These are phyloP conservation scores for Suillus subluteus DNA, from an alignment of 768 basidiomycete species.

Conservation along the genomic window DNA sequence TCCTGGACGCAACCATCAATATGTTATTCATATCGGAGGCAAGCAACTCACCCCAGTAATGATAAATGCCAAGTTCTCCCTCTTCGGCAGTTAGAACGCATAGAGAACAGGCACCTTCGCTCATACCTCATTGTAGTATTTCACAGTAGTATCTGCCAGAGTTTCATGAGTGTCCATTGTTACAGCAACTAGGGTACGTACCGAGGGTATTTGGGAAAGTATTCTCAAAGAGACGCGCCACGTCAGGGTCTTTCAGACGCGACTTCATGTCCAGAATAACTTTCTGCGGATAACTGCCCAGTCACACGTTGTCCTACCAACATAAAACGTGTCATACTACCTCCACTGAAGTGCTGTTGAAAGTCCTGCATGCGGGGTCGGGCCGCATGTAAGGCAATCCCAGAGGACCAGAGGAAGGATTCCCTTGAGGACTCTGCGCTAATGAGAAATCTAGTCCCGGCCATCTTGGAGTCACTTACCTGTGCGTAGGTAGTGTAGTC, in stretches of 20 bases:
- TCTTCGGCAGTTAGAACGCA: slow-evolving; percentile 29
- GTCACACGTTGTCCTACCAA: neutral
- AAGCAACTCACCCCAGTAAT: slow-evolving; percentile 65
- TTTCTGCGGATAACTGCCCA: slow-evolving; percentile 44
- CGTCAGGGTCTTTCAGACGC: slow-evolving; percentile 73
- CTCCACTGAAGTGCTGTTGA: slow-evolving; percentile 76
- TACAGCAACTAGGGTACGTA: slow-evolving; percentile 29
- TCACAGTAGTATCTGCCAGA: slow-evolving; percentile 72
- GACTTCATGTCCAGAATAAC: slow-evolving; percentile 76
- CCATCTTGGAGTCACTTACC: slow-evolving; percentile 33
- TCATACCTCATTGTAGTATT: slow-evolving; percentile 65
- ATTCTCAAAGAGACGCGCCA: slow-evolving; percentile 81
- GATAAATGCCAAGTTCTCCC: slow-evolving; percentile 78
- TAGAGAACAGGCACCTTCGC: neutral
- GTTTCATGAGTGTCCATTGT: slow-evolving; percentile 3
- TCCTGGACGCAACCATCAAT: slow-evolving; percentile 48
- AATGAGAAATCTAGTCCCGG: neutral
- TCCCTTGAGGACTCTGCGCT: slow-evolving; percentile 59
- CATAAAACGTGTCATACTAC: slow-evolving; percentile 47
- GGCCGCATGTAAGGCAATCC: slow-evolving; percentile 77
- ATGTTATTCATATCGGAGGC: slow-evolving; percentile 6
- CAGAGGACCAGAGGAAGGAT: slow-evolving; percentile 60
- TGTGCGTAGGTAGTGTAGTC: slow-evolving; percentile 66
- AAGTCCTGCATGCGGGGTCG: slow-evolving; percentile 68
- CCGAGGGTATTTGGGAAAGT: slow-evolving; percentile 84